Percentiles rank a stretch among this genome's conserved stretches.
Conservation (phyloP, 176 grass and related monocot genomes). For the Tuctoria greenei region DNA sequence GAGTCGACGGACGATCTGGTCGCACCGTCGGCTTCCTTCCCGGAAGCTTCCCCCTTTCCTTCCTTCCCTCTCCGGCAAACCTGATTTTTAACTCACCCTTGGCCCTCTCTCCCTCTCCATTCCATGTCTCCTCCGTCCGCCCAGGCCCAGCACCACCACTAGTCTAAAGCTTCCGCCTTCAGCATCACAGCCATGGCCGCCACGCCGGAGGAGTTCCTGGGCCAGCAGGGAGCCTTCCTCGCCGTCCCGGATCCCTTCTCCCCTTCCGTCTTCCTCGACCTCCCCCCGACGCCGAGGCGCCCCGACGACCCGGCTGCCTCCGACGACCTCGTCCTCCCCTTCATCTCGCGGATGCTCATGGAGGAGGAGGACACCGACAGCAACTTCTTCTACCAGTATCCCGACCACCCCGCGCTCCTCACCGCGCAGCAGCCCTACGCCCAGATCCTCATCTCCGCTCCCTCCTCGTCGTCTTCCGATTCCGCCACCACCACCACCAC, state of each 20-base stretch:
- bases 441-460: conserved; percentile 38
- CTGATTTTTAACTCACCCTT: not conserved
- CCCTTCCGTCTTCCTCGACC: conserved; percentile 51
- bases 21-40: too few relatives aligned
- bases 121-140: conserved; percentile 24
- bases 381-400: conserved; percentile 59
- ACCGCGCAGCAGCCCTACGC: conserved; percentile 48
- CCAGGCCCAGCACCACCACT: not conserved
- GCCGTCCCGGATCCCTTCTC: conserved; percentile 41
- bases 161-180: not conserved
- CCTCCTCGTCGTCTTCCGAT: not conserved
- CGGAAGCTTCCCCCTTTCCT: too few relatives aligned
- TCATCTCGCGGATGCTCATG: conserved; percentile 73
- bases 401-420: conserved; percentile 49
- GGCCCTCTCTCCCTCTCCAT: not conserved
- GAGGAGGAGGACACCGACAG: conserved; percentile 73
- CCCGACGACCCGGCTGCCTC: conserved; percentile 8
- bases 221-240: conserved; percentile 4
- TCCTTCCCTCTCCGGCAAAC: too few relatives aligned
- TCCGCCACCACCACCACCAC: not conserved
- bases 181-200: conserved; percentile 30
- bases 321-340: conserved; percentile 54
- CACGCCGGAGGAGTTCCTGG: conserved; percentile 36
- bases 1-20: too few relatives aligned
- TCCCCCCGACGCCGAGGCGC: conserved; percentile 31